A percentile compares a stretch with the other conserved stretches of the same genome.
These are phyloP conservation scores for Torulaspora pretoriensis DNA, from an alignment of 1,139 yeast genomes.

Conservation along the genomic window DNA sequence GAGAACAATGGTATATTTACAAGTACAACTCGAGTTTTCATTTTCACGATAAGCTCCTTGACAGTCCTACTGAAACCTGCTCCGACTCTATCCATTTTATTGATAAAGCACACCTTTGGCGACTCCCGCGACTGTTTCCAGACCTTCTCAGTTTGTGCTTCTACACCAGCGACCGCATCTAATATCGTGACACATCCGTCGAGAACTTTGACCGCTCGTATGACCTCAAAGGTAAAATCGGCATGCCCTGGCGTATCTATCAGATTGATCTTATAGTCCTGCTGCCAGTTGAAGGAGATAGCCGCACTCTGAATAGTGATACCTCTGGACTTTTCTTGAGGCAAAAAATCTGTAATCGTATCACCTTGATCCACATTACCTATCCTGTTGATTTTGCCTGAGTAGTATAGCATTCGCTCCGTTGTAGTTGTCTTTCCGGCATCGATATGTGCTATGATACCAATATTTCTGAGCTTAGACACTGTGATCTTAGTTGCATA, in stretches of 20 bases:
- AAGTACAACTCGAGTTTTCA: constrained; percentile 69
- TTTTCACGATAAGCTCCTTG: constrained; percentile 72
- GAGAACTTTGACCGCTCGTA: constrained; percentile 77
- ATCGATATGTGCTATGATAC: constrained; percentile 96
- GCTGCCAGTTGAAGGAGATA: constrained; percentile 79
- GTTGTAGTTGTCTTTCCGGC: constrained; percentile 97
- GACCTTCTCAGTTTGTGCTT: constrained; percentile 95
- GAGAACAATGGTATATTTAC: constrained; percentile 74
- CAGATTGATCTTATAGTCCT: constrained; percentile 65
- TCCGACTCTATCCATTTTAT: constrained; percentile 95
- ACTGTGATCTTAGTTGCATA: constrained; percentile 20
- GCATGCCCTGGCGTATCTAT: constrained; percentile 99
- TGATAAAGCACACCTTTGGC: constrained; percentile 76
- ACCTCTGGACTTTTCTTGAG: constrained; percentile 89
- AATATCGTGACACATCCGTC: constrained; percentile 92
- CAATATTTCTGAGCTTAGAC: constrained; percentile 37
- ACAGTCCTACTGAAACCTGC: constrained; percentile 93
- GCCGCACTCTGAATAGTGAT: constrained; percentile 97
- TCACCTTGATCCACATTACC: constrained; percentile 98
- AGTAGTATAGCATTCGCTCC: constrained; percentile 84
- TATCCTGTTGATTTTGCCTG: constrained; percentile 73
- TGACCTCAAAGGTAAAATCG: constrained; percentile 93
- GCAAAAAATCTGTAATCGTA: constrained; percentile 88
- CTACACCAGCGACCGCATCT: constrained; percentile 97
- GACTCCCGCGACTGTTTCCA: constrained; percentile 81